Base-by-base conservation (phyloP, 331 rosid species). In the Pyrus hybrid region DNA sequence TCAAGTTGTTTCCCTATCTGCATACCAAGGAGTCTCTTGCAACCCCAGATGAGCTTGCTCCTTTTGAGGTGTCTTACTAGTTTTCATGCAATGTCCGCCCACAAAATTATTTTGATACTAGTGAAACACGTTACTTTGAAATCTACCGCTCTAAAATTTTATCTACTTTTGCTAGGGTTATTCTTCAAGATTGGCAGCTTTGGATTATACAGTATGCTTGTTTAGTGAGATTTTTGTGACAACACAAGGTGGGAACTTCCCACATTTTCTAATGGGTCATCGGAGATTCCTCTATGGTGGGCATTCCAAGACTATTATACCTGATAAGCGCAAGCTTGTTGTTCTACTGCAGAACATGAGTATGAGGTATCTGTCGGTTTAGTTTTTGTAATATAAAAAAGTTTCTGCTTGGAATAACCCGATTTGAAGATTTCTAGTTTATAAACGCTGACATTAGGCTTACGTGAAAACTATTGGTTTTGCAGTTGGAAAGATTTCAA, bases 211-310 rank as follows among this genome's bases (percentile, higher is more conserved):
- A 9, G 98, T 88, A 43, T 85, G 93, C 88, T 81, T 95, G 89
- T 79, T 76, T 74, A 95, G 99, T 80, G 99, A 95, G 83, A 91
- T 87, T 74, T 95, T 95, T 66, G 99, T 95, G n/a, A 89, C 99
- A 67, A 90, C 98, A 63, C 99, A 95, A 57, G 99, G 99, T 21
- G 99, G 99, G 43, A 95, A 95, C 87, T 95, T 95, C 74, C 99
- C 99, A 14, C 96, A 95, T 80, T 95, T 95, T 79, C 80, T 95
- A 77, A 95, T 95, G 99, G 99, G 99, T 51, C 98, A 95, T 72
- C 88, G 99, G 78, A 83, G 99, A 81, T 92, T 90, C 78, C 84
- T 86, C 41, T 81, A 84, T 51, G 88, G 78, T 53, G 99, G 99
- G 67, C 99, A 94, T 81, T 86, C 97, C 58, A 94, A 89, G 85